Evolutionary conservation across 2,329 filamentous ascomycete species (phyloP).

Genomic region (Xylaria sp.): DNA sequence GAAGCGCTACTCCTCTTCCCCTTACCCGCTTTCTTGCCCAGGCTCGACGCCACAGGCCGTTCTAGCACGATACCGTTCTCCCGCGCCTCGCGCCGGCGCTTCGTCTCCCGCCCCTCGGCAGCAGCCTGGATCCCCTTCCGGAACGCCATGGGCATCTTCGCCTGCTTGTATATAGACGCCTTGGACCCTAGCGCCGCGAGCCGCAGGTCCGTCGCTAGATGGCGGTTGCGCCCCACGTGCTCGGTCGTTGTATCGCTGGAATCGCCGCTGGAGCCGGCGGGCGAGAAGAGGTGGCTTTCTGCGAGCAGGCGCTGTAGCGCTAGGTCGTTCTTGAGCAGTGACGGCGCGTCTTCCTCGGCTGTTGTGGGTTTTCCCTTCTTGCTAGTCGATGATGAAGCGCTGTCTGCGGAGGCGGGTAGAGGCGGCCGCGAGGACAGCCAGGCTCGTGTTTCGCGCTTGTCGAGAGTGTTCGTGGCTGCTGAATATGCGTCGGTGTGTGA

Average conservation of each 20-base stretch:
- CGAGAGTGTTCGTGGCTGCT: conserved; percentile 58
- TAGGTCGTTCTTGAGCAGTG: conserved; percentile 89
- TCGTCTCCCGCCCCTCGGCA: conserved; percentile 71
- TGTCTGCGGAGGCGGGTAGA: conserved; percentile 43
- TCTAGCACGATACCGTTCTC: conserved; percentile 95
- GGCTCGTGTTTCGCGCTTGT: conserved; percentile 77
- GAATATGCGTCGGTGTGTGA: conserved; percentile 64
- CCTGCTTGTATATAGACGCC: conserved; percentile 77
- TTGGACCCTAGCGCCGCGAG: conserved; percentile 85
- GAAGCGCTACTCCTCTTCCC: conserved; percentile 56
- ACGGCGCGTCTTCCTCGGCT: conserved; percentile 71
- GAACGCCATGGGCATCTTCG: conserved; percentile 89
- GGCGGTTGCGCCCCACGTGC: conserved; percentile 74
- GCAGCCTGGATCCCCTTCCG: conserved; percentile 85
- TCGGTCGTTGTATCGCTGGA: conserved; percentile 49
- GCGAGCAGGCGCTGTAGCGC: conserved; percentile 89
- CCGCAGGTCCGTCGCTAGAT: conserved; percentile 85
- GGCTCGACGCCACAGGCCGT: conserved; percentile 52
- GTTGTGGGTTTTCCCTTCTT: conserved; percentile 48
- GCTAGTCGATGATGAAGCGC: conserved; percentile 42
- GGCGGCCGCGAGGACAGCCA: conserved; percentile 71
- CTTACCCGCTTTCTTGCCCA: conserved; percentile 47
- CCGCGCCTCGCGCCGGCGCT: conserved; percentile 79
- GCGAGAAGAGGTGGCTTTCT: conserved; percentile 68
- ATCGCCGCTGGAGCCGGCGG: conserved; percentile 51